Evolutionary conservation across 2,329 filamentous ascomycete genomes (phyloP).

Genomic region (Scopulariopsis brevicaulis): DNA sequence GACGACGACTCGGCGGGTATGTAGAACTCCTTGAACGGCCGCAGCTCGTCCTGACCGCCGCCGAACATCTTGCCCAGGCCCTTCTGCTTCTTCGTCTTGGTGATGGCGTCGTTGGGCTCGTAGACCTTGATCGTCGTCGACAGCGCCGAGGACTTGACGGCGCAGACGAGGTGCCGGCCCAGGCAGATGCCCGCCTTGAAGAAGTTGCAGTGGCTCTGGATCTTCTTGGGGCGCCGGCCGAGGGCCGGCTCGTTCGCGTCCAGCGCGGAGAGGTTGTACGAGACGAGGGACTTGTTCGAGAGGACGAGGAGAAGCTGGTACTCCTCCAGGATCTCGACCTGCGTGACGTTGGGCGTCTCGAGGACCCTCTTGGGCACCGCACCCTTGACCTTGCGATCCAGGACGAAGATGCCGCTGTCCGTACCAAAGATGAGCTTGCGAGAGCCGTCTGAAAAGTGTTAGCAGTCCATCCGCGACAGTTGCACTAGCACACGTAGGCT

Average conservation of each 20-base stretch:
- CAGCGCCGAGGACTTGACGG: slow-evolving; percentile 85
- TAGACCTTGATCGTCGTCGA: slow-evolving; percentile 99
- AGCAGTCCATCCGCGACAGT: slow-evolving; percentile 4
- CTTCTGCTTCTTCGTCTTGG: slow-evolving; percentile 89
- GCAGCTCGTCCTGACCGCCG: slow-evolving; percentile 82
- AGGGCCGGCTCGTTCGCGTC: slow-evolving; percentile 73
- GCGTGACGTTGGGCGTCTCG: slow-evolving; percentile 78
- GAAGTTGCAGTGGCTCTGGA: slow-evolving; percentile 94
- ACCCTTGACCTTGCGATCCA: slow-evolving; percentile 83
- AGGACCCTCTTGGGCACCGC: slow-evolving; percentile 70
- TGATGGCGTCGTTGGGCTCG: slow-evolving; percentile 90
- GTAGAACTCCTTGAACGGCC: slow-evolving; percentile 98
- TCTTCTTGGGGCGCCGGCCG: slow-evolving; percentile 84
- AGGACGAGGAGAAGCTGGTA: slow-evolving; percentile 86
- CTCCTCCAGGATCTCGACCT: slow-evolving; percentile 93
- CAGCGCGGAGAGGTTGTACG: slow-evolving; percentile 77
- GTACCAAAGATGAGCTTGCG: slow-evolving; percentile 92
- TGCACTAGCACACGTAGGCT: slow-evolving; percentile 18
- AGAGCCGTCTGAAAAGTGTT: slow-evolving; percentile 59
- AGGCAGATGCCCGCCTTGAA: slow-evolving; percentile 96
- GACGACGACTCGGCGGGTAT: slow-evolving; percentile 97
- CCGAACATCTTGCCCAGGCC: slow-evolving; percentile 95
- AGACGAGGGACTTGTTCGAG: slow-evolving; percentile 84
- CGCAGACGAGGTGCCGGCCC: slow-evolving; percentile 88
- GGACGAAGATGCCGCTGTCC: slow-evolving; percentile 85